These are phyloP conservation scores for Dipodascus geniculatus DNA, from an alignment of 805 yeast genomes.

Conservation along the genomic window DNA sequence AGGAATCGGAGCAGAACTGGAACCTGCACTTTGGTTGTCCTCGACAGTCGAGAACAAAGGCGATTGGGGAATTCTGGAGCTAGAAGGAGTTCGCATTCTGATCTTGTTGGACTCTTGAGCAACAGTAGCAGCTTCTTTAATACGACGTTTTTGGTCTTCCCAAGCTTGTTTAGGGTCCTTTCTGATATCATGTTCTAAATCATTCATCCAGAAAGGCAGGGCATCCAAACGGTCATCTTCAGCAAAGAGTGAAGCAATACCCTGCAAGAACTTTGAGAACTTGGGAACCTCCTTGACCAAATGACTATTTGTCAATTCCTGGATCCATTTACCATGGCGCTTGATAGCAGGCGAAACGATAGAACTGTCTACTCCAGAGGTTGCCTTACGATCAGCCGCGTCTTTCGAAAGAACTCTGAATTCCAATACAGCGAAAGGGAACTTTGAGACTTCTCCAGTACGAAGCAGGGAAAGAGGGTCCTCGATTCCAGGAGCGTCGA, in stretches of 20 bases:
- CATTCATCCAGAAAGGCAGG: slow-evolving; percentile 92
- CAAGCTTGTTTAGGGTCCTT: slow-evolving; percentile 70
- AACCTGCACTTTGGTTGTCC: not conserved
- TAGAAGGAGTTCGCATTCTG: slow-evolving; percentile 6
- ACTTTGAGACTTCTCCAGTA: slow-evolving; percentile 73
- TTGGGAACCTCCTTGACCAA: slow-evolving; percentile 89
- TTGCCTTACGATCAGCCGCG: slow-evolving; percentile 20
- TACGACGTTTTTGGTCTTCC: slow-evolving; percentile 48
- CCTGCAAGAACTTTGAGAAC: slow-evolving; percentile 87
- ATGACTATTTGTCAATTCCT: slow-evolving; percentile 71
- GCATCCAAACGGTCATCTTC: slow-evolving; percentile 86
- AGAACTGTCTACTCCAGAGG: slow-evolving; percentile 20
- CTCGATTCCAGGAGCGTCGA: slow-evolving; percentile 58
- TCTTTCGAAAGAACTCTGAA: slow-evolving; percentile 36
- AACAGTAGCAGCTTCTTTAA: slow-evolving; percentile 28
- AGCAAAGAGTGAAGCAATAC: slow-evolving; percentile 74
- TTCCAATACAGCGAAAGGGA: slow-evolving; percentile 73
- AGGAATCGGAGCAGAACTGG: slow-evolving; percentile 24
- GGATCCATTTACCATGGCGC: slow-evolving; percentile 47
- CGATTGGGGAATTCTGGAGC: slow-evolving; percentile 5
- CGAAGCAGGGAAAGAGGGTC: slow-evolving; percentile 65
- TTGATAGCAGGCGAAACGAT: slow-evolving; percentile 12
- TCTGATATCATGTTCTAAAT: slow-evolving; percentile 67
- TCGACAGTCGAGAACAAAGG: slow-evolving; percentile 1
- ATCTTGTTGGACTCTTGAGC: slow-evolving; percentile 13